Percentiles rank a stretch among this genome's conserved stretches.
Conservation (phyloP, 2,329 filamentous ascomycete genomes). For the Xylariaceae sp. region DNA sequence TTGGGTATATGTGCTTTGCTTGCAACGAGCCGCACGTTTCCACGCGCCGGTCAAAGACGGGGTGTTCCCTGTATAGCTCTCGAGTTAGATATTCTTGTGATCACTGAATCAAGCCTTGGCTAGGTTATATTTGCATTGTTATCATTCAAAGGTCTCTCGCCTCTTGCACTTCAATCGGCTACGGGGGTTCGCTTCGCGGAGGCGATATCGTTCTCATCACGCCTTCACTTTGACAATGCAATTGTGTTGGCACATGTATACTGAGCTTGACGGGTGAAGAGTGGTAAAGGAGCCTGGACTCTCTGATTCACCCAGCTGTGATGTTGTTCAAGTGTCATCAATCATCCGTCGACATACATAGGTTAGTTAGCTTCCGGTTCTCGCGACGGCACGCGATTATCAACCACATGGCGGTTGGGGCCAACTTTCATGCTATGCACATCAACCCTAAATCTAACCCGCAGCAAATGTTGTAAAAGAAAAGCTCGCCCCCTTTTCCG, state of each 20-base stretch:
- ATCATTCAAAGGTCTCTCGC: not conserved
- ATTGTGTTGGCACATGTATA: too few relatives aligned
- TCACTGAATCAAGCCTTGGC: too few relatives aligned
- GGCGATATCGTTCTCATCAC: not conserved
- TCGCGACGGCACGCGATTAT: not conserved
- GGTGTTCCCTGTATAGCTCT: too few relatives aligned
- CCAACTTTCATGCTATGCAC: not conserved
- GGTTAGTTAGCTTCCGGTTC: not conserved
- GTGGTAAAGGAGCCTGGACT: not conserved
- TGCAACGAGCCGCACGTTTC: too few relatives aligned
- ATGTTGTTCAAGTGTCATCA: not conserved
- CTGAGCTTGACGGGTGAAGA: not conserved
- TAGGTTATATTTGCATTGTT: too few relatives aligned
- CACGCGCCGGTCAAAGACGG: too few relatives aligned
- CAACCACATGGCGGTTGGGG: conserved; percentile 1
- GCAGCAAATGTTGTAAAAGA: conserved; percentile 10
- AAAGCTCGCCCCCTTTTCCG: conserved; percentile 12
- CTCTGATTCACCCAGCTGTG: not conserved
- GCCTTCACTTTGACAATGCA: not conserved
- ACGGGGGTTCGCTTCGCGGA: not conserved
- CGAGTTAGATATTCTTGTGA: too few relatives aligned
- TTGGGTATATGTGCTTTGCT: too few relatives aligned
- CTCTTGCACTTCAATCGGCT: not conserved
- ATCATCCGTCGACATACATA: not conserved
- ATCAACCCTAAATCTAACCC: conserved; percentile 3